Base-by-base conservation (phyloP, 2,329 filamentous ascomycete genomes). In the Fusarium burgessii region DNA sequence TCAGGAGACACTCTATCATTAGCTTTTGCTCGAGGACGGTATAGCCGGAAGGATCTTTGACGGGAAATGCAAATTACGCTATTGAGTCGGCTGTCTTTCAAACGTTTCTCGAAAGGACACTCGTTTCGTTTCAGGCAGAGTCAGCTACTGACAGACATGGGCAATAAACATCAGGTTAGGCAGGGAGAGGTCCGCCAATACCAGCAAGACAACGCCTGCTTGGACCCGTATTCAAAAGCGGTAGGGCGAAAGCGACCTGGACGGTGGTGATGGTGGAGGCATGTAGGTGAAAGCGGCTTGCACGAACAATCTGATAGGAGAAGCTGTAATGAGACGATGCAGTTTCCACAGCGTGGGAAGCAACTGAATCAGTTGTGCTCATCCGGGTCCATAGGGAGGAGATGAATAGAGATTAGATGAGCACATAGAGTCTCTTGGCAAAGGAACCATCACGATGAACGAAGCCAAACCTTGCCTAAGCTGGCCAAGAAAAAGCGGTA, bases 91-190 rank as follows among this genome's bases (percentile, higher is more conserved):
- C n/a, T 59, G 47, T 57, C 46, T 49, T 45, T 62, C 55, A 72
- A 66, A 49, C 68, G 58, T 72, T 73, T 72, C 62, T 71, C 20
- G 38, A 56, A 29, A 25, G 49, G 51, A 38, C 33, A 54, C n/a
- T 27, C 56, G 70, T 73, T 73, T 72, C 70, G 70, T 72, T 72
- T 72, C 70, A 72, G 70, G 62, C 54, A 71, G 70, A 71, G 58
- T 72, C 66, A 68, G 47, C 33, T 43, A 69, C n/a, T 25, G 29
- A n/a, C 47, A 40, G 51, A 42, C 62, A 60, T 68, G 70, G 70
- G 32, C 58, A n/a, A 27, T 29, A 36, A 43, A 68, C 46, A 59
- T 58, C 64, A 70, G 60, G 58, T 52, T 43, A 64, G 27, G 55
- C 33, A 70, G 45, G 56, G 58, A 61, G 50, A 61, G n/a, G 25